Evolutionary conservation across 805 yeast species (phyloP).

Genomic region (Kluyveromyces starmeri): DNA sequence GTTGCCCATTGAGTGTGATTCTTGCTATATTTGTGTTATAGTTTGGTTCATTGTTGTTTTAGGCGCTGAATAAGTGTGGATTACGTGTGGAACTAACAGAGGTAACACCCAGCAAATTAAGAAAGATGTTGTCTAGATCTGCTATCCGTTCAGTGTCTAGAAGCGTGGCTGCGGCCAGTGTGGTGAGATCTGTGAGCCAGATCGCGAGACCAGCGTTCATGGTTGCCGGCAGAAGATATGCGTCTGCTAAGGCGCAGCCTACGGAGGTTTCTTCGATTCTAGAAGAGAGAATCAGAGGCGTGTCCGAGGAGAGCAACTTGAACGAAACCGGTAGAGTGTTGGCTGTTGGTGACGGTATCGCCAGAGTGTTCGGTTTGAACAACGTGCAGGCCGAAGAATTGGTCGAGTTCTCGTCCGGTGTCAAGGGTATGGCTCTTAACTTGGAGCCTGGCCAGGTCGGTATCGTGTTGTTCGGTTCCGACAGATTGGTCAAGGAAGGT

Average conservation of each 20-base stretch:
- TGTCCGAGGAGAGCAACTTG: constrained; percentile 92
- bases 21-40: too few species aligned
- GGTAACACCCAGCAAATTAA: too few species aligned
- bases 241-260: constrained; percentile 96
- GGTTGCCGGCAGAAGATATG: constrained; percentile 74
- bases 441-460: constrained; percentile 99
- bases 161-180: constrained; percentile 53
- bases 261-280: constrained; percentile 98
- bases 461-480: constrained; percentile 99
- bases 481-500: constrained; percentile 97
- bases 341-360: constrained; percentile 99
- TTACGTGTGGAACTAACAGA: too few species aligned
- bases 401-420: constrained; percentile 99
- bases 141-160: constrained; percentile 79
- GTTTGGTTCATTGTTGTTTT: too few species aligned
- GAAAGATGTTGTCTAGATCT: constrained; percentile 74
- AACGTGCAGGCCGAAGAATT: constrained; percentile 99
- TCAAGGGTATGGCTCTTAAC: constrained; percentile 99
- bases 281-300: constrained; percentile 99
- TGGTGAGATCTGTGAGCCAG: constrained; percentile 36
- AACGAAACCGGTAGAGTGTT: constrained; percentile 99
- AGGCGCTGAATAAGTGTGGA: too few species aligned
- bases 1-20: too few species aligned
- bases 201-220: constrained; percentile 60
- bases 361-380: constrained; percentile 99